phyloP scores from a whole-genome alignment of 208 protist genomes.

The Leishmania tarentolae region DNA sequence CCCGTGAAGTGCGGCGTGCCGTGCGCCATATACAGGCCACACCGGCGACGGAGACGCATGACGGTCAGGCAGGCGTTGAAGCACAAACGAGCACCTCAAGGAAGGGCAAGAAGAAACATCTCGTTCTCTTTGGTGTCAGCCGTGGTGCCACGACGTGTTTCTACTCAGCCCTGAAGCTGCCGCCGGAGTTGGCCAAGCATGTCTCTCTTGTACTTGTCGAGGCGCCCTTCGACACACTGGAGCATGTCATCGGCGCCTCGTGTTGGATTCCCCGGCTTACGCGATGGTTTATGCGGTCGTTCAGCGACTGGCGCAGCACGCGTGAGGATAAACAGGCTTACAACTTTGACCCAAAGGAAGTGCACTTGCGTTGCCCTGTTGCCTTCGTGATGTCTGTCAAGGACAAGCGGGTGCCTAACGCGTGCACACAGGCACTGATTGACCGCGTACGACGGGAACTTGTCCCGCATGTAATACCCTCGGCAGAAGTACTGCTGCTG shows the following conservation, averaged over 20 bases:
- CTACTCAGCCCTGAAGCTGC: constrained; percentile 82
- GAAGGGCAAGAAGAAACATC: constrained; percentile 25
- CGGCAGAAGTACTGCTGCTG: constrained; percentile 82
- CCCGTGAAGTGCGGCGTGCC: constrained; percentile 69
- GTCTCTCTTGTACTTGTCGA: constrained; percentile 86
- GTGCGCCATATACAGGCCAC: constrained; percentile 41
- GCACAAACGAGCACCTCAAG: neutral
- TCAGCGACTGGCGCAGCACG: constrained; percentile 68
- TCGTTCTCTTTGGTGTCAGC: constrained; percentile 88
- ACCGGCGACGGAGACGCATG: neutral
- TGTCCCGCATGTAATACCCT: constrained; percentile 70
- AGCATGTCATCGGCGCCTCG: constrained; percentile 72
- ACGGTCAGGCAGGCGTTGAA: neutral
- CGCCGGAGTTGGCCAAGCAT: constrained; percentile 53
- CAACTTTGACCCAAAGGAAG: constrained; percentile 49
- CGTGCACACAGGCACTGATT: constrained; percentile 71
- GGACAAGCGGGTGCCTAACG: constrained; percentile 75
- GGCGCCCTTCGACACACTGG: constrained; percentile 83
- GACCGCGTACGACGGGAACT: constrained; percentile 51
- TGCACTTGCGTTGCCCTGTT: constrained; percentile 76
- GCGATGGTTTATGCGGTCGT: constrained; percentile 70
- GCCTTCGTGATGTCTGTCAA: constrained; percentile 81
- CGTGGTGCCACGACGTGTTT: constrained; percentile 82
- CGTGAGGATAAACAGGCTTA: constrained; percentile 48
- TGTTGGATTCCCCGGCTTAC: constrained; percentile 57